A percentile compares a stretch with the other conserved stretches of the same genome.
Evolutionary conservation across 163 green algal species (phyloP).

Genomic region (Chlamydomonas reinhardtii): DNA sequence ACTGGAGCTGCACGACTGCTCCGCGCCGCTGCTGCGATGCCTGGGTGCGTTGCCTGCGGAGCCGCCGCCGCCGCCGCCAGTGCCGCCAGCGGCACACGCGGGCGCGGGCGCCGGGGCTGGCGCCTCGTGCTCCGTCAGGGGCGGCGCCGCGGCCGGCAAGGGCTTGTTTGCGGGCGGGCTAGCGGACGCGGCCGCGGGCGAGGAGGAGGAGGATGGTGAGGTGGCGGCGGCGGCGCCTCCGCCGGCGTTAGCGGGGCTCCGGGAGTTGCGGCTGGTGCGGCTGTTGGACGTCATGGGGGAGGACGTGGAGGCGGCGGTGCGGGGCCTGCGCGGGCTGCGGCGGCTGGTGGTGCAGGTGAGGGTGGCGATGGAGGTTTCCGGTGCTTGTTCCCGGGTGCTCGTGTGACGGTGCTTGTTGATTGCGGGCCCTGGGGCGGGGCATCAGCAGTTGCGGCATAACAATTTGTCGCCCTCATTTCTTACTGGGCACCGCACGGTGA

Average conservation of each 20-base stretch:
- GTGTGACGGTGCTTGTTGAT: too few relatives aligned
- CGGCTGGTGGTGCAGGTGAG: constrained; percentile 9
- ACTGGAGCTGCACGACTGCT: constrained; percentile 32
- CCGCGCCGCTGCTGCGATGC: constrained; percentile 5
- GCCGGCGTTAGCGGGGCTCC: background rate
- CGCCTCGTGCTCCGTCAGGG: too few relatives aligned
- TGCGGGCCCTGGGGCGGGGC: too few relatives aligned
- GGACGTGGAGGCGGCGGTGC: constrained; percentile 33
- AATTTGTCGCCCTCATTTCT: too few relatives aligned
- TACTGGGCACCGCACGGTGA: too few relatives aligned
- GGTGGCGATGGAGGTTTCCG: too few relatives aligned
- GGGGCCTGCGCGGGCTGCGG: constrained; percentile 16
- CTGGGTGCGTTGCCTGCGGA: background rate
- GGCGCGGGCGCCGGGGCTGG: too few relatives aligned
- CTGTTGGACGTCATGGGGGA: constrained; percentile 25
- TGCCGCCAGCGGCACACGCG: too few relatives aligned
- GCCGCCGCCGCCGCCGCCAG: background rate
- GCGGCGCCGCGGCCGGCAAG: too few relatives aligned
- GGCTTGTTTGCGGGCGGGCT: background rate
- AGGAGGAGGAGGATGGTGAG: background rate
- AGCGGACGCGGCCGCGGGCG: background rate
- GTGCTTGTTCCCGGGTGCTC: too few relatives aligned
- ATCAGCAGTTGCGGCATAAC: too few relatives aligned
- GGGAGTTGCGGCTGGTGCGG: constrained; percentile 14
- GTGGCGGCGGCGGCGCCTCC: background rate